A percentile compares a stretch with the other conserved stretches of the same genome.
Evolutionary conservation across 1,284 basidiomycete genomes (phyloP).

Genomic region (Rhodotorula glutinis): DNA sequence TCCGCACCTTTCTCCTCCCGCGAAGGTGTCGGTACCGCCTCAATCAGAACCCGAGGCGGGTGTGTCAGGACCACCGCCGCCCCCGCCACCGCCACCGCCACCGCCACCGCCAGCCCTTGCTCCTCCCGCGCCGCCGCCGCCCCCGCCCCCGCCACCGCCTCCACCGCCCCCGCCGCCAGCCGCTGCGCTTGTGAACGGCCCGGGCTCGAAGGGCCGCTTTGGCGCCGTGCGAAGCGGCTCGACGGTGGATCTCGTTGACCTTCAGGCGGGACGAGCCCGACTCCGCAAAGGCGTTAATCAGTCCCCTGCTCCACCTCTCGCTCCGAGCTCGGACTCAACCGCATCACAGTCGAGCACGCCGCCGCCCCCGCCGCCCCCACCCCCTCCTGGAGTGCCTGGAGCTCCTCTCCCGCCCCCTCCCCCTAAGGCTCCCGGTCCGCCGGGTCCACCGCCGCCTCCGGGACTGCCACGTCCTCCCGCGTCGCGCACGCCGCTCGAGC

Average conservation of each 20-base stretch:
- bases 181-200: not conserved
- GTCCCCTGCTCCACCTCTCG: slow-evolving; percentile 43
- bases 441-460: slow-evolving; percentile 39
- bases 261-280: slow-evolving; percentile 14
- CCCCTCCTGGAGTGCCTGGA: slow-evolving; percentile 41
- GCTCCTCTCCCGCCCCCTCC: slow-evolving; percentile 12
- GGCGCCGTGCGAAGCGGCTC: slow-evolving; percentile 12
- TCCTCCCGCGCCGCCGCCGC: slow-evolving; percentile 11
- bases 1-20: no score
- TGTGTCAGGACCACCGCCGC: not conserved
- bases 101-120: slow-evolving; percentile 14
- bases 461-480: not conserved
- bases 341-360: slow-evolving; percentile 23
- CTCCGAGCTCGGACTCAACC: slow-evolving; percentile 40
- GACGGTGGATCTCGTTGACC: slow-evolving; percentile 14
- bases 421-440: slow-evolving; percentile 4
- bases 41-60: no score
- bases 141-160: slow-evolving; percentile 22
- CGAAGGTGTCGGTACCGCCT: not conserved
- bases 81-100: not conserved
- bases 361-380: slow-evolving; percentile 29
- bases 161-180: slow-evolving; percentile 37
- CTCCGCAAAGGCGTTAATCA: slow-evolving; percentile 16
- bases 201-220: slow-evolving; percentile 41
- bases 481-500: slow-evolving; percentile 8